Percentiles rank a stretch among this genome's conserved stretches.
These are phyloP conservation scores for Rosa rugosa DNA, from an alignment of 306 rosid species.

Conservation along the genomic window DNA sequence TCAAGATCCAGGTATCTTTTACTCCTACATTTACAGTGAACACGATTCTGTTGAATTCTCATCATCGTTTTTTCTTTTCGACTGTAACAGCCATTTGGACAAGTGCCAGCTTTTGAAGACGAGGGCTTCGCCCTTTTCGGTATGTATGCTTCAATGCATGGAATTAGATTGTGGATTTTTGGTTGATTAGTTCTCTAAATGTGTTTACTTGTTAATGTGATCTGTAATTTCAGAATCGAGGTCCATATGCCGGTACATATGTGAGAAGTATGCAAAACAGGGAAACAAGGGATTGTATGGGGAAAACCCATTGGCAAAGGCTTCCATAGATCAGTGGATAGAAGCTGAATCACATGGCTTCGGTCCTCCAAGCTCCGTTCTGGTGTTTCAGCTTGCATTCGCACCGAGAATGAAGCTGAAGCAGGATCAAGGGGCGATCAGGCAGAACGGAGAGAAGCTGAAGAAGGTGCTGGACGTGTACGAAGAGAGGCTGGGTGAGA, in stretches of 20 bases:
- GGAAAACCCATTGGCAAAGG: conserved; percentile 55
- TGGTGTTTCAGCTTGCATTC: conserved; percentile 76
- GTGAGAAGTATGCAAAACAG: conserved; percentile 54
- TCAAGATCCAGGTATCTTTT: conserved; percentile 56
- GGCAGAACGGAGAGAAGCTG: conserved; percentile 55
- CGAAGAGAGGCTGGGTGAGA: conserved; percentile 58
- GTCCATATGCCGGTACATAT: conserved; percentile 79
- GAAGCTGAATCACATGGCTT: conserved; percentile 83
- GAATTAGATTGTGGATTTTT: not conserved
- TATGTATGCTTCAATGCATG: conserved; percentile 10
- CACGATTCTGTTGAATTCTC: not conserved
- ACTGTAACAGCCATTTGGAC: conserved; percentile 68
- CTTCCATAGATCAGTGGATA: conserved; percentile 82
- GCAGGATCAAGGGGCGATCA: conserved; percentile 54
- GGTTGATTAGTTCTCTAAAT: not conserved
- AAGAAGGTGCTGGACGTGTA: conserved; percentile 67
- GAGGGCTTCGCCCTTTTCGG: conserved; percentile 64
- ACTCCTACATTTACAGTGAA: not conserved
- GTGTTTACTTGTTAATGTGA: not conserved
- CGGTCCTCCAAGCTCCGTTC: conserved; percentile 62
- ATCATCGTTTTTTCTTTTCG: not conserved
- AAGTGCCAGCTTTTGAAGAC: conserved; percentile 89
- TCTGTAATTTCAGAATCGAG: conserved; percentile 58
- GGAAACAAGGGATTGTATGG: conserved; percentile 73
- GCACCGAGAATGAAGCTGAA: conserved; percentile 79